A percentile compares a stretch with the other conserved stretches of the same genome.
phyloP scores from a whole-genome alignment of 1,139 yeast species.

The Diutina scorzettiae region DNA sequence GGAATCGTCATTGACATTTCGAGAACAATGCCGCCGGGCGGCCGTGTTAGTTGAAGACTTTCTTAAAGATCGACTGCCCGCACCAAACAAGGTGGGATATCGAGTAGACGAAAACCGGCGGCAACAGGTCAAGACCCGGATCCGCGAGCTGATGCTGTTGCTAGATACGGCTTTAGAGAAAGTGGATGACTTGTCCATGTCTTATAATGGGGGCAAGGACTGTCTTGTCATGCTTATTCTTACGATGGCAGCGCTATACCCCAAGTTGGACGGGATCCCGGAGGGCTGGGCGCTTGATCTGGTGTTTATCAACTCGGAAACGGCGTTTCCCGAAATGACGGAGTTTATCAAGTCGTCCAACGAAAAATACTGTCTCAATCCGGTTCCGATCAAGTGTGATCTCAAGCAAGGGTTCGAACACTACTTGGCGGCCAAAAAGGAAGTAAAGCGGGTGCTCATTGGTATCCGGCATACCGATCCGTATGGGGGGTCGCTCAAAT shows the following conservation, averaged over 20 bases:
- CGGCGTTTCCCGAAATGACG: slow-evolving; percentile 49
- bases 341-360: slow-evolving; percentile 34
- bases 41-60: slow-evolving; percentile 21
- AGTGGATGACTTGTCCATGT: slow-evolving; percentile 49
- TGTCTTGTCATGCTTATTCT: slow-evolving; percentile 72
- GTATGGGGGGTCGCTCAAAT: slow-evolving; percentile 41
- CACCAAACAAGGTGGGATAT: slow-evolving; percentile 10
- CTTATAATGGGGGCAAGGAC: slow-evolving; percentile 88
- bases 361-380: slow-evolving; percentile 30
- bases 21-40: slow-evolving; percentile 21
- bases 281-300: slow-evolving; percentile 33
- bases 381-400: slow-evolving; percentile 32
- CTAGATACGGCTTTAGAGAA: slow-evolving; percentile 20
- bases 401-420: slow-evolving; percentile 55
- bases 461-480: slow-evolving; percentile 82
- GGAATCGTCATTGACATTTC: neutral
- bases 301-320: slow-evolving; percentile 60
- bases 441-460: slow-evolving; percentile 56
- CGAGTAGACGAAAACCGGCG: slow-evolving; percentile 13
- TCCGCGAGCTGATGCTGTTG: slow-evolving; percentile 19
- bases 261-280: slow-evolving; percentile 17
- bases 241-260: slow-evolving; percentile 46
- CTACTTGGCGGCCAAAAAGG: slow-evolving; percentile 35
- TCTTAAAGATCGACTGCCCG: slow-evolving; percentile 20
- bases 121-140: slow-evolving; percentile 19